Conservation (phyloP, 2,329 filamentous ascomycete species). For the Calonectria montana region DNA sequence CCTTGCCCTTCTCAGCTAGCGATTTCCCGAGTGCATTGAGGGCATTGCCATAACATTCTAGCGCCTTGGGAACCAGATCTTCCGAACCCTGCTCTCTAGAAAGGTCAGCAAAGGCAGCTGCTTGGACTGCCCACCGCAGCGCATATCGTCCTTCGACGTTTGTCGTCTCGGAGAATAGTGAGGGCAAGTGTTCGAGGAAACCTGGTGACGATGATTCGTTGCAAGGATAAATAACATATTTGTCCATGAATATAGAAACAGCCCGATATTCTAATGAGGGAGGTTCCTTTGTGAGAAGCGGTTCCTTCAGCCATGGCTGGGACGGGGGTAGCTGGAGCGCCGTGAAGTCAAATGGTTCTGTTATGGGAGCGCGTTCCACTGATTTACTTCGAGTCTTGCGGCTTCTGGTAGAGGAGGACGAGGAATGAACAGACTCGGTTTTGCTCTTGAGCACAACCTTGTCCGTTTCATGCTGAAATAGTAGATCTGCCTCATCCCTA, state of each 20-base stretch:
- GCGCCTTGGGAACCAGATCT: constrained; percentile 39
- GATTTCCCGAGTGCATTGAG: constrained; percentile 48
- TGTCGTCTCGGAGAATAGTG: constrained; percentile 52
- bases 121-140: constrained; percentile 52
- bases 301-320: constrained; percentile 41
- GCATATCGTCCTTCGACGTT: constrained; percentile 51
- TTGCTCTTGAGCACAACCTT: constrained; percentile 40
- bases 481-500: constrained; percentile 49
- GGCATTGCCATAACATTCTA: constrained; percentile 50
- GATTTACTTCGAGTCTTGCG: constrained; percentile 30
- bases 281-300: not conserved
- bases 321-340: constrained; percentile 7
- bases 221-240: constrained; percentile 52
- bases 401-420: constrained; percentile 10
- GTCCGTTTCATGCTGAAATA: constrained; percentile 51
- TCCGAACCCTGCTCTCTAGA: constrained; percentile 39
- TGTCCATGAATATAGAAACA: constrained; percentile 50
- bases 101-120: constrained; percentile 49
- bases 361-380: constrained; percentile 17
- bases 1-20: constrained; percentile 44
- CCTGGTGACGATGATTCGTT: constrained; percentile 49
- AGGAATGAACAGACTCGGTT: constrained; percentile 16
- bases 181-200: constrained; percentile 53
- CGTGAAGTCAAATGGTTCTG: not conserved
- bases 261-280: constrained; percentile 42